A percentile compares a stretch with the other conserved stretches of the same genome.
phyloP scores from a whole-genome alignment of 371 early-diverging fungal species.

The Nematocida minor region DNA sequence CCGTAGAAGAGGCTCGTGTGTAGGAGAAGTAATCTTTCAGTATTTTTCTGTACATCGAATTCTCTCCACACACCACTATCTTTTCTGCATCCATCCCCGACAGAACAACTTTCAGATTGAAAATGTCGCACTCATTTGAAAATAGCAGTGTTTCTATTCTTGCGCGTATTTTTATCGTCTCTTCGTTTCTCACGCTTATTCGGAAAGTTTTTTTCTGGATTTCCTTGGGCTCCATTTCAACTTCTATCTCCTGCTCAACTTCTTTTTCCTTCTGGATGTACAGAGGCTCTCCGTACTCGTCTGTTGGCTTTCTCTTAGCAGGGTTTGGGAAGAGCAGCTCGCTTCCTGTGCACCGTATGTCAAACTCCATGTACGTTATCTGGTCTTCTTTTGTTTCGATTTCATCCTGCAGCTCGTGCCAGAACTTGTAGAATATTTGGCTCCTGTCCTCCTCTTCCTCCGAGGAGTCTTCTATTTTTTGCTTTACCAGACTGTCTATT shows the following conservation, averaged over 20 bases:
- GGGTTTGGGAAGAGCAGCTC: slow-evolving; percentile 46
- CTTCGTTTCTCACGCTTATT: background rate
- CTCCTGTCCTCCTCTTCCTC: slow-evolving; percentile 33
- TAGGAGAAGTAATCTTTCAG: slow-evolving; percentile 14
- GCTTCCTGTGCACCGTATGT: background rate
- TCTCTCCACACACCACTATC: slow-evolving; percentile 25
- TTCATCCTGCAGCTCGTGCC: slow-evolving; percentile 32
- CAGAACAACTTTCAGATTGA: slow-evolving; percentile 14
- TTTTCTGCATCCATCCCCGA: slow-evolving; percentile 13
- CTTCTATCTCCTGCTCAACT: slow-evolving; percentile 20
- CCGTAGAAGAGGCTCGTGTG: background rate
- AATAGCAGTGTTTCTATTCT: slow-evolving; percentile 15
- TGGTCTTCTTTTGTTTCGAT: slow-evolving; percentile 15
- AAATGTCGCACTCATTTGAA: slow-evolving; percentile 41
- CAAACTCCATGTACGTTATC: slow-evolving; percentile 10
- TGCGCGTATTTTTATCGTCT: background rate
- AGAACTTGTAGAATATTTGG: slow-evolving; percentile 25
- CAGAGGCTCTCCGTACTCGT: slow-evolving; percentile 60
- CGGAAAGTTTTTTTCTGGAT: slow-evolving; percentile 28
- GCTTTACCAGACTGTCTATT: slow-evolving; percentile 38
- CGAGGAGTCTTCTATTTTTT: slow-evolving; percentile 45
- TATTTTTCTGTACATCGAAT: slow-evolving; percentile 2
- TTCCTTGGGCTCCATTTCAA: background rate
- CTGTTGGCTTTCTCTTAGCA: slow-evolving; percentile 45
- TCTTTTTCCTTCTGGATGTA: slow-evolving; percentile 24